phyloP scores from a whole-genome alignment of 2,329 filamentous ascomycete species.

The Paecilomyces formosus region DNA sequence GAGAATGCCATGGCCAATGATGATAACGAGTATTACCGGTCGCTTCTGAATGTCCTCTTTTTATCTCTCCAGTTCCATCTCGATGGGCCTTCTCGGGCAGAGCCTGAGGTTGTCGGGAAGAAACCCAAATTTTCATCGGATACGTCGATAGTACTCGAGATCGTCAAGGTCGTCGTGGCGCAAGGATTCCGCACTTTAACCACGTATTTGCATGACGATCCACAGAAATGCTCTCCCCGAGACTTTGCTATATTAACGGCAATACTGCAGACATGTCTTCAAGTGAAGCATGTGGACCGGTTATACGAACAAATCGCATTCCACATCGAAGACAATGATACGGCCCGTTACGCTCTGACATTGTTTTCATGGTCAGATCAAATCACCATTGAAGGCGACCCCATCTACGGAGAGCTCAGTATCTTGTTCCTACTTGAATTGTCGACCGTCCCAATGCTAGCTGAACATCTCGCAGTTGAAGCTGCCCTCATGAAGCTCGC shows the following conservation, averaged over 20 bases:
- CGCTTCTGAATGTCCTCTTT: slow-evolving; percentile 76
- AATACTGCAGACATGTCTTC: slow-evolving; percentile 75
- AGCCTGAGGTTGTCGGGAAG: slow-evolving; percentile 26
- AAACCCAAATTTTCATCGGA: slow-evolving; percentile 33
- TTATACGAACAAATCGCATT: slow-evolving; percentile 63
- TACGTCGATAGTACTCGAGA: slow-evolving; percentile 62
- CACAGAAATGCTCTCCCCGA: slow-evolving; percentile 58
- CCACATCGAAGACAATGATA: slow-evolving; percentile 58
- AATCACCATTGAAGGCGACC: slow-evolving; percentile 69
- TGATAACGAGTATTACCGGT: slow-evolving; percentile 68
- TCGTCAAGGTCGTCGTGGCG: slow-evolving; percentile 71
- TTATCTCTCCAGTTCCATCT: slow-evolving; percentile 59
- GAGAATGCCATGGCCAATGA: slow-evolving; percentile 51
- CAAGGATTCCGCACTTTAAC: slow-evolving; percentile 77
- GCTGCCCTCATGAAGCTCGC: slow-evolving; percentile 73
- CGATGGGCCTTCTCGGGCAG: slow-evolving; percentile 23
- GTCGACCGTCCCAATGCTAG: slow-evolving; percentile 70
- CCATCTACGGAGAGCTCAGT: slow-evolving; percentile 88
- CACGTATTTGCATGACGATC: slow-evolving; percentile 70
- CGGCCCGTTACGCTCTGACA: slow-evolving; percentile 71
- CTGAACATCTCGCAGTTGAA: slow-evolving; percentile 84
- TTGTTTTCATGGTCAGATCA: slow-evolving; percentile 92
- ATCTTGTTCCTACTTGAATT: slow-evolving; percentile 82
- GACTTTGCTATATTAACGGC: slow-evolving; percentile 85
- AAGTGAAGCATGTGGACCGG: slow-evolving; percentile 67